These are phyloP conservation scores for Talaromyces sp. DNA, from an alignment of 2,329 filamentous ascomycete genomes.

Conservation along the genomic window DNA sequence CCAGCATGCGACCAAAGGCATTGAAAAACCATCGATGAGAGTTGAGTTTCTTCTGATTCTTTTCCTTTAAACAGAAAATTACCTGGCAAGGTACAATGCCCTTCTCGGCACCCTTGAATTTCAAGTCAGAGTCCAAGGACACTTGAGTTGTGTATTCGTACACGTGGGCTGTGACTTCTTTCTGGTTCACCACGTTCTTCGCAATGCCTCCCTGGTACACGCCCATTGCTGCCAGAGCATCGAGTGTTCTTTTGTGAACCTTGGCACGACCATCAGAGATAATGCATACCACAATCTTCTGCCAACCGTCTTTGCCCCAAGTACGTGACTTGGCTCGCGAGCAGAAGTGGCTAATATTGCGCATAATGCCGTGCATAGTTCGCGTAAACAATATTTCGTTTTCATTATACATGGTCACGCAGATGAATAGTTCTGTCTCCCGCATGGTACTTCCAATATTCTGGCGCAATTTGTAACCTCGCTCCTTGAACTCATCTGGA, in stretches of 20 bases:
- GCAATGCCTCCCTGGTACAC: slow-evolving; percentile 98
- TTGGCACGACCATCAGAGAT: slow-evolving; percentile 91
- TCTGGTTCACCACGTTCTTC: slow-evolving; percentile 96
- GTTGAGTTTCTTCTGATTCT: slow-evolving; percentile 96
- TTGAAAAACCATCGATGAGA: slow-evolving; percentile 99
- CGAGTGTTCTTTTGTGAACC: slow-evolving; percentile 87
- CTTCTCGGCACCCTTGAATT: slow-evolving; percentile 99
- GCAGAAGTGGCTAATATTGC: slow-evolving; percentile 96
- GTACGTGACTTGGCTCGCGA: slow-evolving; percentile 85
- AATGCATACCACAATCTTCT: slow-evolving; percentile 97
- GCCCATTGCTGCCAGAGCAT: slow-evolving; percentile 91
- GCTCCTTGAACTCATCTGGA: slow-evolving; percentile 83
- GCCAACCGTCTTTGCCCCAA: slow-evolving; percentile 96
- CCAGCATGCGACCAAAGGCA: slow-evolving; percentile 85
- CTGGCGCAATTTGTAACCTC: slow-evolving; percentile 88
- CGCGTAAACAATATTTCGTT: slow-evolving; percentile 94
- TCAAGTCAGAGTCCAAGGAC: slow-evolving; percentile 87
- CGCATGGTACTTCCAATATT: slow-evolving; percentile 76
- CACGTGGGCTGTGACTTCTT: slow-evolving; percentile 90
- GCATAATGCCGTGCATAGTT: slow-evolving; percentile 98
- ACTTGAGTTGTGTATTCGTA: slow-evolving; percentile 99
- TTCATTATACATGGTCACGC: slow-evolving; percentile 98
- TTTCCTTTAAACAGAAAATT: slow-evolving; percentile 97
- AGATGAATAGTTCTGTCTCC: slow-evolving; percentile 94
- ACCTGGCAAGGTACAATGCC: slow-evolving; percentile 97